These are phyloP conservation scores for Picochlorum sp. DNA, from an alignment of 139 green algal species.

Conservation along the genomic window DNA sequence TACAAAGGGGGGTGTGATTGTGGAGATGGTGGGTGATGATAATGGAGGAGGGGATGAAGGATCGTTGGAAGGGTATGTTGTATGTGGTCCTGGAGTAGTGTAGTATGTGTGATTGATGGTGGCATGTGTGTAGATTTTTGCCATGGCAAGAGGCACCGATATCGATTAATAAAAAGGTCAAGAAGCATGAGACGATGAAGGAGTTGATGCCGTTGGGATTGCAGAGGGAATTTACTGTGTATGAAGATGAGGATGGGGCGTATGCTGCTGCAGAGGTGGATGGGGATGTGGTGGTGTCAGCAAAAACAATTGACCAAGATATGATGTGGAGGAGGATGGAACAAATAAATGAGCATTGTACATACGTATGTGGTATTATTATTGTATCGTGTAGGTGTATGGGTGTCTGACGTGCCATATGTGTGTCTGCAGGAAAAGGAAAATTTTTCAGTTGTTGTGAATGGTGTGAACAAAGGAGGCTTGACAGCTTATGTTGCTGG, in stretches of 20 bases:
- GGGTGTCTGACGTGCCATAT: too few species aligned
- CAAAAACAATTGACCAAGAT: constrained; percentile 25
- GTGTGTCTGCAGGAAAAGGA: constrained; percentile 31
- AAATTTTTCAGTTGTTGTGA: constrained; percentile 15
- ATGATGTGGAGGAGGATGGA: constrained; percentile 31
- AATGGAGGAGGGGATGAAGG: too few species aligned
- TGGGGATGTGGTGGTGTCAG: constrained; percentile 34
- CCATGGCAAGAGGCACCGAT: not conserved
- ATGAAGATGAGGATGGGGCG: not conserved
- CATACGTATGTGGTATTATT: constrained; percentile 5
- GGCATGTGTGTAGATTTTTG: not conserved
- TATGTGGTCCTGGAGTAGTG: too few species aligned
- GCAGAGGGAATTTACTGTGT: not conserved
- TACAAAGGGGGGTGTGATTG: too few species aligned
- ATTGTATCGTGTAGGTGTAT: not conserved
- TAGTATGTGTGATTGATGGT: too few species aligned
- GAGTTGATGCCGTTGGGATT: not conserved
- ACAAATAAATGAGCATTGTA: constrained; percentile 34
- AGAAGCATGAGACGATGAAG: constrained; percentile 5
- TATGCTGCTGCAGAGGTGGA: not conserved
- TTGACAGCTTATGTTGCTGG: constrained; percentile 23
- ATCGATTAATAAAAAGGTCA: constrained; percentile 1
- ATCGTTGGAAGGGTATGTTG: too few species aligned
- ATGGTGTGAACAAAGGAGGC: constrained; percentile 32
- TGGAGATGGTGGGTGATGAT: too few species aligned